Evolutionary conservation across 257 asterid species (phyloP).

Genomic region (Solanum paucissectum): DNA sequence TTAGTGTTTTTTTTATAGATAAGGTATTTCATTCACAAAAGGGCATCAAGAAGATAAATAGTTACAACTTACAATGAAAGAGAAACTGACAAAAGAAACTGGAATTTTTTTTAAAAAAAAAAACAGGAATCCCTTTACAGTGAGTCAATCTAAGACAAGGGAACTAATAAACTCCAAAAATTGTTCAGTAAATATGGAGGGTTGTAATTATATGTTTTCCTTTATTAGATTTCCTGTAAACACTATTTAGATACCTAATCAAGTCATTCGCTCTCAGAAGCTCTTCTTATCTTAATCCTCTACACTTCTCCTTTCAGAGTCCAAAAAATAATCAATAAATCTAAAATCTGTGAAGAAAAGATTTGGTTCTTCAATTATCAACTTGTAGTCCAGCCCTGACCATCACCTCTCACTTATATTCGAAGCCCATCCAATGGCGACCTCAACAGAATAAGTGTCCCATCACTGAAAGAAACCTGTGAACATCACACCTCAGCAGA

Average conservation of each 20-base stretch:
- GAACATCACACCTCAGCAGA: neutral
- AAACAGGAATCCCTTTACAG: neutral
- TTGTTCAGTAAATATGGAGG: neutral
- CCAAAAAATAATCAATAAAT: neutral
- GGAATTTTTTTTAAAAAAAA: neutral
- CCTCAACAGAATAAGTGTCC: neutral
- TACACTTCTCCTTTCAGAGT: neutral
- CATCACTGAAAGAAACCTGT: neutral
- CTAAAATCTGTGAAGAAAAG: neutral
- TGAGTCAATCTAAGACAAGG: neutral
- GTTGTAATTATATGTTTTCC: neutral
- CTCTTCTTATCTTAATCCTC: neutral
- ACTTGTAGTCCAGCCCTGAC: neutral
- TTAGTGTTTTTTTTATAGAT: neutral
- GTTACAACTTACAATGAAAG: neutral
- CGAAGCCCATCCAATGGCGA: neutral
- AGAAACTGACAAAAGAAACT: neutral
- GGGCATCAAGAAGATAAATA: neutral
- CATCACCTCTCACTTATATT: neutral
- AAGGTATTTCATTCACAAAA: neutral
- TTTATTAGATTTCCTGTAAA: neutral
- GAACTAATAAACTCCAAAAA: neutral
- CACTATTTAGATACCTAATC: neutral
- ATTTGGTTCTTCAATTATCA: neutral
- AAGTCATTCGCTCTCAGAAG: neutral